These are phyloP conservation scores for Panaeolus cyanescens DNA, from an alignment of 768 basidiomycete genomes.

Conservation along the genomic window DNA sequence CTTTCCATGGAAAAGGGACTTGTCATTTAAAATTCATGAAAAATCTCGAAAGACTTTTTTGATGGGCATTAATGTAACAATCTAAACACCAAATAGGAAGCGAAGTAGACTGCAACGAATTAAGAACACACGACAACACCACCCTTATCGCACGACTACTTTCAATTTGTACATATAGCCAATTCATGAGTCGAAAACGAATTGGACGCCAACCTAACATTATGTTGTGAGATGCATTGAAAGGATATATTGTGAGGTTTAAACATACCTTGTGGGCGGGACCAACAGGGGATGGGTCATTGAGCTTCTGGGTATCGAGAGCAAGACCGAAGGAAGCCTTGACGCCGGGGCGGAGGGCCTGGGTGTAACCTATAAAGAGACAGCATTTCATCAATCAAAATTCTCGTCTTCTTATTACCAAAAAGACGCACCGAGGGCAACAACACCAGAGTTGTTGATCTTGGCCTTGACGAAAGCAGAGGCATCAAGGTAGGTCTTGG, in stretches of 20 bases:
- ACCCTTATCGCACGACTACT: constrained; percentile 31
- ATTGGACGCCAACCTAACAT: constrained; percentile 65
- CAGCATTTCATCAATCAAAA: not conserved
- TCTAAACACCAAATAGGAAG: not conserved
- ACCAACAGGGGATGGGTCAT: constrained; percentile 63
- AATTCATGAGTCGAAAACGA: constrained; percentile 71
- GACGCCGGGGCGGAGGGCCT: constrained; percentile 91
- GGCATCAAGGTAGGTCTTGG: constrained; percentile 88
- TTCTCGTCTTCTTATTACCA: not conserved
- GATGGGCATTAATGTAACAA: not conserved
- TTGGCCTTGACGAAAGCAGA: constrained; percentile 97
- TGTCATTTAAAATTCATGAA: not conserved
- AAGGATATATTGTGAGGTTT: not conserved
- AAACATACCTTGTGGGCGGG: constrained; percentile 73
- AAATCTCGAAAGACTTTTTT: constrained; percentile 1
- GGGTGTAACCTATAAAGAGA: constrained; percentile 71
- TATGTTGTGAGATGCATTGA: not conserved
- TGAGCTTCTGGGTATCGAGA: constrained; percentile 91
- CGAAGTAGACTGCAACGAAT: not conserved
- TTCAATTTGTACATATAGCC: constrained; percentile 33
- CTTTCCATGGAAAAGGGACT: not conserved
- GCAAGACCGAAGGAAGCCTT: constrained; percentile 93
- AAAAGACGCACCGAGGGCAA: constrained; percentile 68
- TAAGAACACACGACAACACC: constrained; percentile 4
- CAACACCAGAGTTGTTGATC: constrained; percentile 95